Evolutionary conservation across 345 rosid species (phyloP).

Genomic region (Psidium guajava): DNA sequence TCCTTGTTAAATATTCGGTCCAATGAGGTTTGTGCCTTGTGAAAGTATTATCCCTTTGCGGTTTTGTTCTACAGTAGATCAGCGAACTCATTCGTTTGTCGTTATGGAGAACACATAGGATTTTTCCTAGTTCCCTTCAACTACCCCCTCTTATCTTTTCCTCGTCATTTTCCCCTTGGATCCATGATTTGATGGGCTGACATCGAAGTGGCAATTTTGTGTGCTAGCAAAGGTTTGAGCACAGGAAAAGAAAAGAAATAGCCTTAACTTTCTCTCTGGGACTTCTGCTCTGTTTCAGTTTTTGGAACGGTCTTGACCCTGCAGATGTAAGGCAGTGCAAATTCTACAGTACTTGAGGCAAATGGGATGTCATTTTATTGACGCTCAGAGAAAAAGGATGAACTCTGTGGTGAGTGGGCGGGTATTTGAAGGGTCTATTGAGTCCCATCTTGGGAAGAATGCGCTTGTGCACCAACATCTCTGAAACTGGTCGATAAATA

Average conservation of each 20-base stretch:
- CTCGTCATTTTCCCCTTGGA: background rate
- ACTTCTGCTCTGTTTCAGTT: background rate
- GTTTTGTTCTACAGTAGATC: background rate
- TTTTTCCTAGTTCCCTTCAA: background rate
- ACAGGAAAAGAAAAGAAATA: background rate
- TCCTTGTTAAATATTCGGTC: constrained; percentile 17
- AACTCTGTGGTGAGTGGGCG: background rate
- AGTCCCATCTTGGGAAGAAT: background rate
- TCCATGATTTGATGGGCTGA: background rate
- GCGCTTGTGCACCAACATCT: background rate
- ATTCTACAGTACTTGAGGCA: background rate
- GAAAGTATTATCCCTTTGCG: background rate
- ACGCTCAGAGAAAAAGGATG: background rate
- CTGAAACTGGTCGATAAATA: background rate
- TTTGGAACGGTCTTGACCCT: background rate
- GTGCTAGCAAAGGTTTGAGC: background rate
- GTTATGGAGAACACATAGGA: background rate
- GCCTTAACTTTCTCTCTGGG: background rate
- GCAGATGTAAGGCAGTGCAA: background rate
- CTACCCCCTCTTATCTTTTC: background rate
- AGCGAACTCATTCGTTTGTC: background rate
- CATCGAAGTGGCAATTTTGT: background rate
- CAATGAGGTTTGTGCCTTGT: constrained; percentile 12
- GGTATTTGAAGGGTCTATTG: background rate
- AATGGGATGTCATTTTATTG: background rate